Percentiles rank a stretch among this genome's conserved stretches.
Evolutionary conservation across 306 rosid genomes (phyloP).

Genomic region (Oemleria cerasiformis): DNA sequence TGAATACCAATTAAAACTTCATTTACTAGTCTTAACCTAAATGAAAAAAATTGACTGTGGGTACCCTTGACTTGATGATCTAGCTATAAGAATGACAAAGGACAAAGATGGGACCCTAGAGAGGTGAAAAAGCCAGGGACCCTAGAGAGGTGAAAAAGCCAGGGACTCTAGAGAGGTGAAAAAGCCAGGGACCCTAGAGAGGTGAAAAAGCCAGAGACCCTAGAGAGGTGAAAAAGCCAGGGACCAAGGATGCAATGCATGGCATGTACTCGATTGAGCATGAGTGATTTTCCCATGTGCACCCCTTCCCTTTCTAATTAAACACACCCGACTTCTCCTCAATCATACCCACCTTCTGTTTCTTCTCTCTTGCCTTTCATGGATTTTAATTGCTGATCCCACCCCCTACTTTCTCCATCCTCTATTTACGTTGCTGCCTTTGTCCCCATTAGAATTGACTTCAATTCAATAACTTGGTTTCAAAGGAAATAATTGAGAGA

Average conservation of each 20-base stretch:
- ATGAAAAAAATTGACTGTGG: constrained; percentile 11
- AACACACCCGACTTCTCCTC: constrained; percentile 4
- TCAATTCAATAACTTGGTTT: constrained; percentile 6
- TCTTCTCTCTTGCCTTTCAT: constrained; percentile 13
- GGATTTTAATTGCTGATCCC: background rate
- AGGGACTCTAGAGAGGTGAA: no score
- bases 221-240: background rate
- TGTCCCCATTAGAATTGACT: constrained; percentile 4
- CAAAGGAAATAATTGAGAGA: background rate
- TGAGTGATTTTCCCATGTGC: constrained; percentile 67
- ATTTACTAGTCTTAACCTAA: background rate
- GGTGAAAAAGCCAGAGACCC: background rate
- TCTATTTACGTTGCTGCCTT: background rate
- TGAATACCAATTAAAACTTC: background rate
- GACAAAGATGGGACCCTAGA: constrained; percentile 13
- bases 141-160: constrained; percentile 1
- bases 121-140: background rate
- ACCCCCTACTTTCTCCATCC: background rate
- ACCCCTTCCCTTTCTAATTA: background rate
- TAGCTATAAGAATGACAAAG: background rate
- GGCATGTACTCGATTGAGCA: constrained; percentile 41
- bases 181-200: constrained; percentile 17
- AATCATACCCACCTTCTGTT: constrained; percentile 17
- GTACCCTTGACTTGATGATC: background rate
- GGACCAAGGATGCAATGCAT: constrained; percentile 21